Evolutionary conservation across 2,329 filamentous ascomycete species (phyloP).

Genomic region (Nemania serpens): DNA sequence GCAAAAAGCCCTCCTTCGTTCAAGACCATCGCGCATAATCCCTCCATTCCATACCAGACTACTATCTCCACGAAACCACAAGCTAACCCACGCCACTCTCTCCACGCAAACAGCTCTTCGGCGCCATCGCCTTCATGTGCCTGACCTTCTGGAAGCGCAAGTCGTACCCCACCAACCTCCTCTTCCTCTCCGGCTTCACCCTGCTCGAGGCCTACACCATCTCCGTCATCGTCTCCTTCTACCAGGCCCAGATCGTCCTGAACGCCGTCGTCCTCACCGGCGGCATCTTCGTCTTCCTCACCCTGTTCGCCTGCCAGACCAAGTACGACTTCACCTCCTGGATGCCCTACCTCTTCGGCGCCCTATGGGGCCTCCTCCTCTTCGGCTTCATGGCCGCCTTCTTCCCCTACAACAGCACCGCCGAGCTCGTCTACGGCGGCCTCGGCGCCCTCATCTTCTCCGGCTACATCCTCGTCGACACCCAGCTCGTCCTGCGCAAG

Average conservation of each 20-base stretch:
- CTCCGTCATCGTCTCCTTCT: constrained; percentile 90
- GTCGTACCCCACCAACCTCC: constrained; percentile 90
- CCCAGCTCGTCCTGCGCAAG: constrained; percentile 91
- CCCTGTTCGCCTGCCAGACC: constrained; percentile 91
- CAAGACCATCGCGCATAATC: neutral
- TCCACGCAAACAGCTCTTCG: constrained; percentile 63
- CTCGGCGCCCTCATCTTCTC: constrained; percentile 86
- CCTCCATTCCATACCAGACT: neutral
- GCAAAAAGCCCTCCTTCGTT: constrained; percentile 35
- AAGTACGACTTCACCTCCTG: constrained; percentile 98
- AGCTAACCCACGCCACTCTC: constrained; percentile 16
- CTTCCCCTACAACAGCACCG: constrained; percentile 79
- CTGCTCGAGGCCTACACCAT: constrained; percentile 91
- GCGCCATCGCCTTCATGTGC: constrained; percentile 81
- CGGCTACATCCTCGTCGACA: constrained; percentile 94
- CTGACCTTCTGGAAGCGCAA: constrained; percentile 96
- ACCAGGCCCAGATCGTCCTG: constrained; percentile 80
- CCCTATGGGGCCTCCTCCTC: constrained; percentile 85
- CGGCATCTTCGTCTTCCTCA: constrained; percentile 78
- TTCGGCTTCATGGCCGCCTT: constrained; percentile 94
- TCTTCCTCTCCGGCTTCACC: constrained; percentile 91
- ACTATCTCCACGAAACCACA: neutral
- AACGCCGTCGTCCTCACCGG: constrained; percentile 89
- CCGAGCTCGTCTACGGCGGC: constrained; percentile 85
- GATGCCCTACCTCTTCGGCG: constrained; percentile 93